A percentile compares a stretch with the other conserved stretches of the same genome.
Evolutionary conservation across 2,329 filamentous ascomycete species (phyloP).

Genomic region (Nannizziopsis barbatae): DNA sequence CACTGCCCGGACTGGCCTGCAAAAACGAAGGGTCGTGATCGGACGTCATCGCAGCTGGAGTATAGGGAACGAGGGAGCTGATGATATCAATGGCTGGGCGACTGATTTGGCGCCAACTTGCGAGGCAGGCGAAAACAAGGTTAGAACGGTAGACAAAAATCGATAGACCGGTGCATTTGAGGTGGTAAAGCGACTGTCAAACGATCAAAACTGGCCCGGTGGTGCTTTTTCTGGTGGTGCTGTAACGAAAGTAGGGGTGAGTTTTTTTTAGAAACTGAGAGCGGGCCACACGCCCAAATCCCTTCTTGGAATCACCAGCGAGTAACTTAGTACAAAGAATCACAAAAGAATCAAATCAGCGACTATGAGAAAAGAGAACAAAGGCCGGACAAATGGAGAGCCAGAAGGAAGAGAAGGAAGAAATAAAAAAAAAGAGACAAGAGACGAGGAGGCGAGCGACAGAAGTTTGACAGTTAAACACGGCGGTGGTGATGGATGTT

Average conservation of each 20-base stretch:
- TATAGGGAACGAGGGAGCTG: background rate
- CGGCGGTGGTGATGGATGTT: constrained; percentile 3
- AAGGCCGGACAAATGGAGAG: background rate
- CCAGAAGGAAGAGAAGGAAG: background rate
- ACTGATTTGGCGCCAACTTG: no score
- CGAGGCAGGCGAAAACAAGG: no score
- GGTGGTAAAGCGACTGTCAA: background rate
- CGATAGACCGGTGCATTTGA: background rate
- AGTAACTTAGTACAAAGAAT: no score
- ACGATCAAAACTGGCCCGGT: background rate
- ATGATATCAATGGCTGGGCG: background rate
- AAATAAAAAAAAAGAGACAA: background rate
- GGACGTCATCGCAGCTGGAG: background rate
- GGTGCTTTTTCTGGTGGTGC: background rate
- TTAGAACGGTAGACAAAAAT: background rate
- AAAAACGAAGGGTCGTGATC: background rate
- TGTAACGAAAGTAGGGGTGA: no score
- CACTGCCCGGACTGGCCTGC: background rate
- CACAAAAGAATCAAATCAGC: background rate
- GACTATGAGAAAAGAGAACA: background rate
- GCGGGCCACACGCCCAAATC: no score
- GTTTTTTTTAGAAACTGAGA: no score
- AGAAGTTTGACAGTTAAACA: constrained; percentile 1
- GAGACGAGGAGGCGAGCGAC: constrained; percentile 1
- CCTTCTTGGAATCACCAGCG: no score